Percentiles rank a stretch among this genome's conserved stretches.
These are phyloP conservation scores for Xylariaceae sp. DNA, from an alignment of 2,329 filamentous ascomycete genomes.

Conservation along the genomic window DNA sequence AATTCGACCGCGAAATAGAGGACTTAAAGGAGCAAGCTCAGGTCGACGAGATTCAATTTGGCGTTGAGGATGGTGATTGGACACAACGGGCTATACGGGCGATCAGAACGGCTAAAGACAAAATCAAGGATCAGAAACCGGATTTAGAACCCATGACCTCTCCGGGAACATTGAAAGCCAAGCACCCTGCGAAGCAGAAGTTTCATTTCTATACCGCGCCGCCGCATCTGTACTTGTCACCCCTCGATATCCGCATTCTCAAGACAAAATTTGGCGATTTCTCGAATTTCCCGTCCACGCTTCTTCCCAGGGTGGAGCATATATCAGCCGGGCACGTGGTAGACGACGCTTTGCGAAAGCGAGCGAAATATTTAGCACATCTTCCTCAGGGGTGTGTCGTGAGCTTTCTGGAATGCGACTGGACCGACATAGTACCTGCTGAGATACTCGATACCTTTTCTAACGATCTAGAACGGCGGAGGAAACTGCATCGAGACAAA, in stretches of 20 bases:
- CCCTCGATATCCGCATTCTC: constrained; percentile 86
- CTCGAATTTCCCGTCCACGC: constrained; percentile 74
- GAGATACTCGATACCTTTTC: constrained; percentile 72
- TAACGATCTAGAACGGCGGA: constrained; percentile 69
- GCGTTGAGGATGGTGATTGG: constrained; percentile 84
- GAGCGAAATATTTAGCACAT: constrained; percentile 82
- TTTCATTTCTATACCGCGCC: constrained; percentile 89
- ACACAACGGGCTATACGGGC: constrained; percentile 75
- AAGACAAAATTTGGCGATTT: constrained; percentile 86
- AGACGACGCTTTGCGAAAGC: constrained; percentile 76
- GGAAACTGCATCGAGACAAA: constrained; percentile 77
- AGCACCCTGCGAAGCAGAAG: constrained; percentile 41
- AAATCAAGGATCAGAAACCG: constrained; percentile 47
- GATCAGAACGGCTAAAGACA: constrained; percentile 73
- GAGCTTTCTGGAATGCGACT: constrained; percentile 88
- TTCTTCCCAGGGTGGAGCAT: constrained; percentile 82
- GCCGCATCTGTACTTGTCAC: constrained; percentile 83
- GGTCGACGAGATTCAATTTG: constrained; percentile 89
- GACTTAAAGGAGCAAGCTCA: constrained; percentile 72
- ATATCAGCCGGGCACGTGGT: constrained; percentile 84
- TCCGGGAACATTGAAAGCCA: constrained; percentile 24
- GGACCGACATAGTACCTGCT: constrained; percentile 79
- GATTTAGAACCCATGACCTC: constrained; percentile 28
- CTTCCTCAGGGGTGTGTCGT: constrained; percentile 88
- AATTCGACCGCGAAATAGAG: constrained; percentile 75